phyloP scores from a whole-genome alignment of 768 basidiomycete genomes.

The Rhizopogon vinicolor region DNA sequence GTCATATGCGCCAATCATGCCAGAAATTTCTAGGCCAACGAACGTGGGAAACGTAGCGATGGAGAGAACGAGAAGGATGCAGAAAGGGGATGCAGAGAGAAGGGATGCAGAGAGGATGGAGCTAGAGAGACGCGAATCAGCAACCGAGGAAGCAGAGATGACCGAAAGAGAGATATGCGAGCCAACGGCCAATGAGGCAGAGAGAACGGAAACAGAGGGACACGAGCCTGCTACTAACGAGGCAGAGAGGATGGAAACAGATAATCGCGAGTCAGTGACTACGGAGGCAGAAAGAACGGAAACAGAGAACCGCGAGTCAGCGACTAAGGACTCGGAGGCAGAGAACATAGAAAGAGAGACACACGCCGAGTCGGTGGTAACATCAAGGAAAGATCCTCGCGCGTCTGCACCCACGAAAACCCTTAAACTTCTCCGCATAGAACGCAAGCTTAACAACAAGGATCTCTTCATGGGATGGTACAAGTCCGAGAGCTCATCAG shows the following conservation, averaged over 20 bases:
- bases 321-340: background rate
- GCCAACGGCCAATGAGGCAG: no score
- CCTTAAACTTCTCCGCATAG: background rate
- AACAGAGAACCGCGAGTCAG: background rate
- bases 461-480: constrained; percentile 1
- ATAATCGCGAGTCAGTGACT: background rate
- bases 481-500: background rate
- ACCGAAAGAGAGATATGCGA: no score
- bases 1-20: background rate
- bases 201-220: background rate
- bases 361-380: background rate
- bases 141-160: no score
- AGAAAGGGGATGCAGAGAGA: background rate
- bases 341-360: background rate
- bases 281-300: background rate
- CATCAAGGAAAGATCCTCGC: background rate
- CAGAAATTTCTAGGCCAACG: background rate
- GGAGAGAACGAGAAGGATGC: background rate
- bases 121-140: no score
- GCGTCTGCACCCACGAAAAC: background rate
- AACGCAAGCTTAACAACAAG: constrained; percentile 1
- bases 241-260: background rate
- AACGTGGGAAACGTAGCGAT: background rate
- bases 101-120: background rate
- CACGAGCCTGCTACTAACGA: background rate